Percentiles rank a stretch among this genome's conserved stretches.
Evolutionary conservation across 192 early-diverging fungal genomes (phyloP).

Genomic region (Linnemannia elongata): DNA sequence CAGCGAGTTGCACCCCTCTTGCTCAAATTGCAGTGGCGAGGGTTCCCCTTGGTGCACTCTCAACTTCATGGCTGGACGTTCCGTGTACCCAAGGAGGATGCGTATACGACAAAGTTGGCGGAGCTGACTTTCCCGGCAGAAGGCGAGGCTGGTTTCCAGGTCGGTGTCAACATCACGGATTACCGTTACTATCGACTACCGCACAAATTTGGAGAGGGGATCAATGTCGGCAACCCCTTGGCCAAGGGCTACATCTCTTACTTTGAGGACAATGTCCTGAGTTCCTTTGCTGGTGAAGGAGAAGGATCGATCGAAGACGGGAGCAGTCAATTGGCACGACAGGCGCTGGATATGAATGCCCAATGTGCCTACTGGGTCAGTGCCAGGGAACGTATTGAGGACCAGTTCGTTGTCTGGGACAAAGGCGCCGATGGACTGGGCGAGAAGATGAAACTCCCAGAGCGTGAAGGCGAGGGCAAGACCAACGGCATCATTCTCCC

Average conservation of each 20-base stretch:
- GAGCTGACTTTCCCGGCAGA: constrained; percentile 34
- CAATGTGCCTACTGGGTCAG: constrained; percentile 94
- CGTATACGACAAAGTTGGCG: constrained; percentile 23
- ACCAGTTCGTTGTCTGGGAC: constrained; percentile 91
- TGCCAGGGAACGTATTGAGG: constrained; percentile 81
- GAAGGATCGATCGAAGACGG: constrained; percentile 8
- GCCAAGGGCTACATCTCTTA: constrained; percentile 83
- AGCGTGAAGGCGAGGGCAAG: constrained; percentile 29
- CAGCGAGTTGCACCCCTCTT: constrained; percentile 85
- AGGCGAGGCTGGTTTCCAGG: constrained; percentile 60
- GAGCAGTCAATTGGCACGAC: constrained; percentile 67
- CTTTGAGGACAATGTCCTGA: constrained; percentile 86
- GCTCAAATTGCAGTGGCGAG: constrained; percentile 86
- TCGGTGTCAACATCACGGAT: constrained; percentile 59
- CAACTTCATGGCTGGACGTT: constrained; percentile 85
- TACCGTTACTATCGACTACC: constrained; percentile 81
- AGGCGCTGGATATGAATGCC: constrained; percentile 82
- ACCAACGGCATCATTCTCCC: constrained; percentile 87
- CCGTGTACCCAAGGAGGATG: constrained; percentile 67
- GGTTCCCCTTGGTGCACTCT: constrained; percentile 83
- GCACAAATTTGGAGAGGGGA: constrained; percentile 85
- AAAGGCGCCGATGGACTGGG: constrained; percentile 33
- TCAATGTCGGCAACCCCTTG: constrained; percentile 88
- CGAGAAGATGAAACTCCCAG: constrained; percentile 61
- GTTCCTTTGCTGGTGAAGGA: constrained; percentile 69